Percentiles rank a stretch among this genome's conserved stretches.
Evolutionary conservation across 108 stramenopile species (phyloP).

Genomic region (Asterionellopsis glacialis): DNA sequence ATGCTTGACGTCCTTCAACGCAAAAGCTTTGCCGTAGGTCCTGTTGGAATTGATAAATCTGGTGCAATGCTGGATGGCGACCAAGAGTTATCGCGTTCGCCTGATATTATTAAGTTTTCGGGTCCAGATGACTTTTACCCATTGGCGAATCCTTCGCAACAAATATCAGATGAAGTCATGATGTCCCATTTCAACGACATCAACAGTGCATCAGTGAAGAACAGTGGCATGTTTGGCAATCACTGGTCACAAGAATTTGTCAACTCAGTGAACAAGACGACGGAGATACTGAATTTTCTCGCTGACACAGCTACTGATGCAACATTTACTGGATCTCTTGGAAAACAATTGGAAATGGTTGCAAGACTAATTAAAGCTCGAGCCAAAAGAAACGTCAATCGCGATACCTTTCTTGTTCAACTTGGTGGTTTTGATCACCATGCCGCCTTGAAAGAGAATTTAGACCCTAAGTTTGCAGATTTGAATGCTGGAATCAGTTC

Average conservation of each 20-base stretch:
- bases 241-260: conserved; percentile 34
- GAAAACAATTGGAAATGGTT: conserved; percentile 5
- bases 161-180: background rate
- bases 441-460: conserved; percentile 12
- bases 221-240: conserved; percentile 30
- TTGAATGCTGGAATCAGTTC: conserved; percentile 35
- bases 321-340: conserved; percentile 6
- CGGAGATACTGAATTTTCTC: conserved; percentile 1
- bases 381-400: conserved; percentile 1
- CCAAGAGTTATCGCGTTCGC: background rate
- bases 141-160: background rate
- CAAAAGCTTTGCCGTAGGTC: background rate
- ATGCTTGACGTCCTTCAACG: conserved; percentile 27
- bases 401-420: conserved; percentile 12
- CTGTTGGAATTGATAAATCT: too few species aligned
- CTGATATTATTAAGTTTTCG: background rate
- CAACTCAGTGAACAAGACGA: conserved; percentile 27
- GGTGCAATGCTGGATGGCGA: background rate
- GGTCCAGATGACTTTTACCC: background rate
- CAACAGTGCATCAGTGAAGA: conserved; percentile 11
- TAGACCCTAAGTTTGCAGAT: conserved; percentile 17
- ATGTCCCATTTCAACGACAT: conserved; percentile 15
- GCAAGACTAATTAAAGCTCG: conserved; percentile 10
- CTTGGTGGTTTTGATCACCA: conserved; percentile 36
- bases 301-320: background rate